Evolutionary conservation across 306 rosid species (phyloP), one percentile per base, ranked within the genome.

Genomic region (Corylus americana): DNA sequence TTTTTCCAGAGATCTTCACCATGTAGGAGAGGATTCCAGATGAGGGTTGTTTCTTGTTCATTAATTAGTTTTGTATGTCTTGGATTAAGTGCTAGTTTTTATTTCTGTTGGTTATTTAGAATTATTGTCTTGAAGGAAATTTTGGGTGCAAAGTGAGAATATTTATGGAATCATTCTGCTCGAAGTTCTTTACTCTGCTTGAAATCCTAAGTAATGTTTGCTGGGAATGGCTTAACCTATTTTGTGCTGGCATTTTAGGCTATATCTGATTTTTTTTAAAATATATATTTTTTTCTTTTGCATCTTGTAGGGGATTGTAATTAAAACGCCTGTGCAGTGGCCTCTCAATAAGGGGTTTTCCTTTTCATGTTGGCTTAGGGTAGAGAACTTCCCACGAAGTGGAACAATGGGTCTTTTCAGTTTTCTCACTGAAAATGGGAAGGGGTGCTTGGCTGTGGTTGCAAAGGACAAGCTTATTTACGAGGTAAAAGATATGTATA

Each of bases 281-380:
- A 71, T 20, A 9, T 27, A 8, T 53, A 12, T 3, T 53, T 35
- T 79, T 58, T 81, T 31, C 67, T 58, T 88, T 87, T 59, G 59
- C 78, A 73, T 86, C 61, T 74, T 89, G 89, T 76, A 95, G 98
- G 98, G 98, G 78, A 95, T 95, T 77, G 47, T 81, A 75, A 85
- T 95, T 77, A 88, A 86, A 80, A 95, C 97, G 1, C 98, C 98
- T 76, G 79, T 92, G 80, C 98, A 92, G 87, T 95, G 94, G 98
- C 98, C 98, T 78, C 89, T 91, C 84, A 81, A 82, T 69, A 95
- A 91, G 88, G 98, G 98, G 0, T 95, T 90, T 88, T 89, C 98
- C 35, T 92, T 92, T 91, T 89, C 98, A 80, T 92, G 98, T 71
- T 95, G 98, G 98, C 93, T 95, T 64, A 88, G 98, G 81, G 85